Conservation (phyloP, 2,329 filamentous ascomycete species). For the Neurospora crassa region DNA sequence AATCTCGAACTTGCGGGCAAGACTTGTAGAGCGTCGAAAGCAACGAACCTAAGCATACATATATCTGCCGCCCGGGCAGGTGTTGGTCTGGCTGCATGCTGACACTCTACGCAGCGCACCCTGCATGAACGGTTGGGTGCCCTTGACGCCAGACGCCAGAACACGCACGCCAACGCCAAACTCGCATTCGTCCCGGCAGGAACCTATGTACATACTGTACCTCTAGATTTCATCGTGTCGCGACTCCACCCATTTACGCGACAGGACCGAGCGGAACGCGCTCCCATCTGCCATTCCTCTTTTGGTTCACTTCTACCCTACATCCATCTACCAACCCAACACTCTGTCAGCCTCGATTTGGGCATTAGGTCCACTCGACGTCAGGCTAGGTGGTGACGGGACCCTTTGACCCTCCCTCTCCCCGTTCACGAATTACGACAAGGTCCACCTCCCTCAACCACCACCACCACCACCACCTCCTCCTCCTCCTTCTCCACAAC, state of each 20-base stretch:
- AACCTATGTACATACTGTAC: too few species aligned
- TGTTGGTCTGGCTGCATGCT: neutral
- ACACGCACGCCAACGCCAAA: neutral
- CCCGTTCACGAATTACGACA: neutral
- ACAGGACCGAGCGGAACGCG: neutral
- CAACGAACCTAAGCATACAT: neutral
- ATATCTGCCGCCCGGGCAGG: neutral
- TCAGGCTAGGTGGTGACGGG: slow-evolving; percentile 1
- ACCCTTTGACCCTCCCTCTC: slow-evolving; percentile 4
- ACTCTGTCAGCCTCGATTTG: slow-evolving; percentile 13
- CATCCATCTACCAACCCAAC: neutral
- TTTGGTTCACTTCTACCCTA: neutral
- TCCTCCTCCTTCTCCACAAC: too few species aligned
- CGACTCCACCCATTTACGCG: neutral
- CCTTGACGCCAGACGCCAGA: neutral
- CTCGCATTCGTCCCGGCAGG: neutral
- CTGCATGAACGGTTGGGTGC: neutral
- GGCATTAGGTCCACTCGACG: slow-evolving; percentile 12
- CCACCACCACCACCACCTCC: neutral
- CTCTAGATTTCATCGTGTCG: neutral
- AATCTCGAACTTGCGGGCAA: neutral
- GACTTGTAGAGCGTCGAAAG: neutral
- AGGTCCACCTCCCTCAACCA: slow-evolving; percentile 1
- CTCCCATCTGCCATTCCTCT: neutral
- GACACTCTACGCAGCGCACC: neutral